A percentile compares a stretch with the other conserved stretches of the same genome.
Conservation (phyloP, 2,329 filamentous ascomycete species). For the Geosmithia morbida region DNA sequence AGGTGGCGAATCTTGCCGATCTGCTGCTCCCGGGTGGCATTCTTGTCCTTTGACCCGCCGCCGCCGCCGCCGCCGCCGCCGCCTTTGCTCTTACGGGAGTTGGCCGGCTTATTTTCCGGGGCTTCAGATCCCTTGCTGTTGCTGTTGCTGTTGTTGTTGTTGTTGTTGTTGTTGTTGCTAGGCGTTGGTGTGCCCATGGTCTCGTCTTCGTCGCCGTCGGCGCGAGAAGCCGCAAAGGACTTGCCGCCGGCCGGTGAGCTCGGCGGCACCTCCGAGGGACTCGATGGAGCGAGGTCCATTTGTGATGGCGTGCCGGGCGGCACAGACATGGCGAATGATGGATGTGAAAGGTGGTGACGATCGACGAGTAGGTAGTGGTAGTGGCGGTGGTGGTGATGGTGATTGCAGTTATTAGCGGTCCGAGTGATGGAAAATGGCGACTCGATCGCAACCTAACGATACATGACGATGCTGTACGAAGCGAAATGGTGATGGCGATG, state of each 20-base stretch:
- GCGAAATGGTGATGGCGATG: neutral
- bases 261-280: conserved; percentile 1
- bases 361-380: neutral
- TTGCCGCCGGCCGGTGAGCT: conserved; percentile 1
- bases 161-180: conserved; percentile 14
- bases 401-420: neutral
- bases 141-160: conserved; percentile 15
- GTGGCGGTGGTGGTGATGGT: neutral
- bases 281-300: neutral
- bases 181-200: conserved; percentile 17
- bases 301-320: conserved; percentile 2
- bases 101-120: too few species aligned
- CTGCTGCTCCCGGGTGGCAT: conserved; percentile 19
- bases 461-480: neutral
- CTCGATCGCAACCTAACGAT: neutral
- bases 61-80: neutral
- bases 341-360: too few species aligned
- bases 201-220: conserved; percentile 32
- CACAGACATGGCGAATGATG: conserved; percentile 2
- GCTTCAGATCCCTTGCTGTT: conserved; percentile 10
- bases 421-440: neutral
- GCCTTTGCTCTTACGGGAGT: too few species aligned
- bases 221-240: conserved; percentile 27
- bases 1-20: conserved; percentile 66
- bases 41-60: conserved; percentile 14